Evolutionary conservation across 805 yeast genomes (phyloP).

Genomic region (Wickerhamiella lipophila): DNA sequence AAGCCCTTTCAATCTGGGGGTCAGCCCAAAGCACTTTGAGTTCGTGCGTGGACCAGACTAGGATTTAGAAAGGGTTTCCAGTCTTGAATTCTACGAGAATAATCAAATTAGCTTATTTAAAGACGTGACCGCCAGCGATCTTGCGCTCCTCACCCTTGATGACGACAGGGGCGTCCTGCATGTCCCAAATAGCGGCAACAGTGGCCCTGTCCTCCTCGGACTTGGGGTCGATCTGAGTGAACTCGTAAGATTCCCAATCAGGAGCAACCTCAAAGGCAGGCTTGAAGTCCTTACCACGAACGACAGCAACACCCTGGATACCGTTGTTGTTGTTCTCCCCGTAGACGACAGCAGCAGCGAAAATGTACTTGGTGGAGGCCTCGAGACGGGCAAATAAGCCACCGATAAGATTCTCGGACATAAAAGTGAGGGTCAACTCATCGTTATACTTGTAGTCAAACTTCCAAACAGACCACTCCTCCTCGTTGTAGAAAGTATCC

Average conservation of each 20-base stretch:
- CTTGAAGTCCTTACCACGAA: constrained; percentile 81
- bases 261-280: constrained; percentile 99
- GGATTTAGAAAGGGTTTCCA: too few species aligned
- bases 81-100: background rate
- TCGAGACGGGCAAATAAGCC: constrained; percentile 94
- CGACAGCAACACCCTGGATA: constrained; percentile 85
- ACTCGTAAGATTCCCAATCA: constrained; percentile 92
- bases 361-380: constrained; percentile 86
- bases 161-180: constrained; percentile 79
- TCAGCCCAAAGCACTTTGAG: too few species aligned
- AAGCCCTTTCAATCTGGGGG: too few species aligned
- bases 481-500: constrained; percentile 72
- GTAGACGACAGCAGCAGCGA: constrained; percentile 87
- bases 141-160: constrained; percentile 71
- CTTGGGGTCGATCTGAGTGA: constrained; percentile 70
- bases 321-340: constrained; percentile 99
- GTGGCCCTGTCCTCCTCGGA: constrained; percentile 66
- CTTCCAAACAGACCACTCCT: constrained; percentile 90
- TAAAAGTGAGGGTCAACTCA: constrained; percentile 90
- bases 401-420: constrained; percentile 96
- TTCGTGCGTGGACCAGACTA: too few species aligned
- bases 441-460: constrained; percentile 96
- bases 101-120: constrained; percentile 47
- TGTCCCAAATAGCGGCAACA: constrained; percentile 86
- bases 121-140: constrained; percentile 95